Conservation (phyloP, 768 basidiomycete genomes). For the Asterophora lycoperdoides region DNA sequence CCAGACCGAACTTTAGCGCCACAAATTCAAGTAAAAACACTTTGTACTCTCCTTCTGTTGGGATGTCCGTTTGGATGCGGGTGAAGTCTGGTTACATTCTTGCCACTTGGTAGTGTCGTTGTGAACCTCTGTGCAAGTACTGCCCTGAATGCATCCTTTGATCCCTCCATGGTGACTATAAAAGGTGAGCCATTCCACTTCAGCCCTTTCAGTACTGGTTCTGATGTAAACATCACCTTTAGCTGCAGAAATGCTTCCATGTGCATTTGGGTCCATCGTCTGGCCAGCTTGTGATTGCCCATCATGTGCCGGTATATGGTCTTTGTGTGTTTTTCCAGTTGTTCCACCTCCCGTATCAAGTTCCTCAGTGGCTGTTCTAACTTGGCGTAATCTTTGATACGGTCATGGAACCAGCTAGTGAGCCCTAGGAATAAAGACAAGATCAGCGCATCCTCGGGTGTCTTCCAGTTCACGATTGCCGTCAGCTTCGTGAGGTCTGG, state of each 20-base stretch:
- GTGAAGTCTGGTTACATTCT: slow-evolving; percentile 12
- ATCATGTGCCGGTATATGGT: slow-evolving; percentile 24
- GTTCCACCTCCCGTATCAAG: slow-evolving; percentile 17
- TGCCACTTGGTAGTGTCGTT: neutral
- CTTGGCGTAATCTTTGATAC: slow-evolving; percentile 30
- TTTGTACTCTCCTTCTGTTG: slow-evolving; percentile 23
- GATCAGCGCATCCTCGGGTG: slow-evolving; percentile 24
- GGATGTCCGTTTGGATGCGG: slow-evolving; percentile 31
- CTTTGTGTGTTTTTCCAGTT: slow-evolving; percentile 18
- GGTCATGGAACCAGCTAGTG: slow-evolving; percentile 30
- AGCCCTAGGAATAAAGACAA: slow-evolving; percentile 33
- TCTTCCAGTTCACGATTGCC: slow-evolving; percentile 31
- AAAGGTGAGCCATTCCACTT: slow-evolving; percentile 30
- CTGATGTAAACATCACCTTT: slow-evolving; percentile 26
- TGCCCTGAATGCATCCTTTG: neutral
- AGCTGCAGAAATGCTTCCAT: slow-evolving; percentile 22
- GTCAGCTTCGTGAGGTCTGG: slow-evolving; percentile 34
- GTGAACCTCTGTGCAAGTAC: neutral
- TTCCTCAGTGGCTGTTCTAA: slow-evolving; percentile 29
- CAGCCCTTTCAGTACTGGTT: slow-evolving; percentile 29
- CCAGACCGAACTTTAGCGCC: no score
- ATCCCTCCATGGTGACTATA: slow-evolving; percentile 31
- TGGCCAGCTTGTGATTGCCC: slow-evolving; percentile 5
- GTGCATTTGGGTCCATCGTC: slow-evolving; percentile 8
- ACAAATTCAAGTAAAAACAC: neutral